Percentiles rank a stretch among this genome's conserved stretches.
Evolutionary conservation across 306 rosid genomes (phyloP).

Genomic region (Fagus crenata): DNA sequence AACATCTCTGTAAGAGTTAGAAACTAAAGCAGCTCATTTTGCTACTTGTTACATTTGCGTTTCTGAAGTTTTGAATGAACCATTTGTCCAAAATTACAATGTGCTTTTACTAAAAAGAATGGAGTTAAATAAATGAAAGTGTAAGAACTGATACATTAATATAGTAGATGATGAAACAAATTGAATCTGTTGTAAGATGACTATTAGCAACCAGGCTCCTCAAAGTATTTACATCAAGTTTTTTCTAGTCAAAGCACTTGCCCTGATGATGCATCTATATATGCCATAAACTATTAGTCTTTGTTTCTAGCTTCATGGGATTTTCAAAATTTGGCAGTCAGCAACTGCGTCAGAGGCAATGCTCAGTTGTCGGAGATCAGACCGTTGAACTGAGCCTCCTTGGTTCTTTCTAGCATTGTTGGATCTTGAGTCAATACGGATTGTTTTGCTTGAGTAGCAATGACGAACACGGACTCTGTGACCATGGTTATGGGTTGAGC

Average conservation of each 20-base stretch:
- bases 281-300: neutral
- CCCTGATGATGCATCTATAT: neutral
- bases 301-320: constrained; percentile 8
- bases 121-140: neutral
- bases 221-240: constrained; percentile 1
- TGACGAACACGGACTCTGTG: constrained; percentile 65
- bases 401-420: constrained; percentile 49
- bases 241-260: constrained; percentile 5
- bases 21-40: neutral
- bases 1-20: neutral
- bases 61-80: neutral
- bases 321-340: constrained; percentile 23
- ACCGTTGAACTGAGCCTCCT: constrained; percentile 35
- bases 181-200: neutral
- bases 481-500: constrained; percentile 41
- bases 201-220: neutral
- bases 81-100: constrained; percentile 1
- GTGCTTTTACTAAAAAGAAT: neutral
- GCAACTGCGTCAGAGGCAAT: constrained; percentile 18
- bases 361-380: constrained; percentile 25
- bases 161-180: neutral
- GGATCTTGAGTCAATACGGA: constrained; percentile 52
- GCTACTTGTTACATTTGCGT: neutral
- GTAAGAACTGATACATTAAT: neutral
- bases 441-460: constrained; percentile 60